These are phyloP conservation scores for Claviceps capensis DNA, from an alignment of 2,329 filamentous ascomycete species.

Conservation along the genomic window DNA sequence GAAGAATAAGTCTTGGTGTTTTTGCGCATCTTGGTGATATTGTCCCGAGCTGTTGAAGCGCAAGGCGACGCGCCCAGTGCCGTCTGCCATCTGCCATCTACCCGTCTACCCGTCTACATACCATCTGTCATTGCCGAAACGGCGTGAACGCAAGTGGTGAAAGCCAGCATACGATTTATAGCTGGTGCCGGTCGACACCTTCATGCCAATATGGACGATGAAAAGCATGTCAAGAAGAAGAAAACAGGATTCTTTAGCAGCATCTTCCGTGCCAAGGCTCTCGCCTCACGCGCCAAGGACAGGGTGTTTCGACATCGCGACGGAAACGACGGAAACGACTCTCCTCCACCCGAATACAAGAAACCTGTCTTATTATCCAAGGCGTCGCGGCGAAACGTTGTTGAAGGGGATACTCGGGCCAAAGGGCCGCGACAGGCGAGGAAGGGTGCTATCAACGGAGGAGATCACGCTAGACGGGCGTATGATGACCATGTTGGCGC, in stretches of 20 bases:
- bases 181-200: neutral
- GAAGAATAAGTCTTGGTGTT: too few species aligned
- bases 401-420: neutral
- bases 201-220: constrained; percentile 20
- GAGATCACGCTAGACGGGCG: neutral
- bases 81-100: too few species aligned
- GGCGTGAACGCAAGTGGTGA: too few species aligned
- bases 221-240: constrained; percentile 16
- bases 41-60: too few species aligned
- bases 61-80: too few species aligned
- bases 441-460: neutral
- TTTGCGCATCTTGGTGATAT: too few species aligned
- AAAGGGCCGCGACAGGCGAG: neutral
- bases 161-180: neutral
- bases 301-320: constrained; percentile 5
- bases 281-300: constrained; percentile 12
- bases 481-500: neutral
- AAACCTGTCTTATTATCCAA: neutral
- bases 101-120: too few species aligned
- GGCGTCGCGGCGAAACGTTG: neutral
- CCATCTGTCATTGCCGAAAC: too few species aligned
- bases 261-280: constrained; percentile 35
- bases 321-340: neutral
- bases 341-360: neutral
- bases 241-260: constrained; percentile 34